Conservation (phyloP, 2,329 filamentous ascomycete species). For the Trichoderma sp. region DNA sequence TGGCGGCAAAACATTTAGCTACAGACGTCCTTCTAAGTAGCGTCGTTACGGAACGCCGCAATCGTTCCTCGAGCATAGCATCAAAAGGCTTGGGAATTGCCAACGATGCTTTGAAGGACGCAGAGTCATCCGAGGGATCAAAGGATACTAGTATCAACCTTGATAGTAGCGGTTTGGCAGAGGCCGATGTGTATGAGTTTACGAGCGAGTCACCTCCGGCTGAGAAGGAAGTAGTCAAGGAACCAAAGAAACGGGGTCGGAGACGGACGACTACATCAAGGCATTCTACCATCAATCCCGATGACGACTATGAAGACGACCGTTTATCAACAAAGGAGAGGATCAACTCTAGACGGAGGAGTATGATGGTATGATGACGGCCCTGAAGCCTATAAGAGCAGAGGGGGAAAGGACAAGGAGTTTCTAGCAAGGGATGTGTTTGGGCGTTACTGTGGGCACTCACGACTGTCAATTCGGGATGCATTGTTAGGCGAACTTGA, state of each 20-base stretch:
- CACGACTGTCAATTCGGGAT: conserved; percentile 22
- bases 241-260: conserved; percentile 27
- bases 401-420: conserved; percentile 21
- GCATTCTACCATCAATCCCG: conserved; percentile 39
- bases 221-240: conserved; percentile 31
- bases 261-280: conserved; percentile 37
- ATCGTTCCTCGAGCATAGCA: conserved; percentile 36
- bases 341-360: conserved; percentile 47
- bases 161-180: conserved; percentile 27
- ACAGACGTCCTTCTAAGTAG: conserved; percentile 31
- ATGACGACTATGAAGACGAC: conserved; percentile 40
- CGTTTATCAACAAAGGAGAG: conserved; percentile 29
- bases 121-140: neutral
- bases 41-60: conserved; percentile 40
- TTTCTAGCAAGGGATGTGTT: conserved; percentile 26
- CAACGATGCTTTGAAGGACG: conserved; percentile 20
- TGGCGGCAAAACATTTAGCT: conserved; percentile 39
- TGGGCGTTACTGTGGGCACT: conserved; percentile 29
- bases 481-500: conserved; percentile 28
- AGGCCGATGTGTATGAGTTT: conserved; percentile 55
- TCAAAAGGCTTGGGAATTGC: conserved; percentile 19
- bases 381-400: conserved; percentile 28
- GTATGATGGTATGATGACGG: conserved; percentile 52
- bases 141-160: conserved; percentile 23
- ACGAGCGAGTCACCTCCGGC: conserved; percentile 44